Percentiles rank a stretch among this genome's conserved stretches.
Evolutionary conservation across 257 asterid species (phyloP).

Genomic region (Salvia splendens): DNA sequence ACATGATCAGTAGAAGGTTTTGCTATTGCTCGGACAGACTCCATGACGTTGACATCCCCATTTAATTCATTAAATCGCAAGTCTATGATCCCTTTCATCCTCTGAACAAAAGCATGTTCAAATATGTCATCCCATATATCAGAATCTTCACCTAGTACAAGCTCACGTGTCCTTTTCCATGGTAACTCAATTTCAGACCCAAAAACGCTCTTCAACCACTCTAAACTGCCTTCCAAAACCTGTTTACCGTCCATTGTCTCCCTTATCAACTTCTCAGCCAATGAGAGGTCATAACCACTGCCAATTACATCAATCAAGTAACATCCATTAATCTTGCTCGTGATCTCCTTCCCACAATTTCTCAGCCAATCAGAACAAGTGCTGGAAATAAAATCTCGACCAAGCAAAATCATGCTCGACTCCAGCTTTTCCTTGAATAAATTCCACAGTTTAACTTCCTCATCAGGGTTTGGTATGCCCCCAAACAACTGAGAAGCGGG

Average conservation of each 20-base stretch:
- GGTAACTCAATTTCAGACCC: constrained; percentile 98
- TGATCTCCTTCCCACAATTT: constrained; percentile 86
- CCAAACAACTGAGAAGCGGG: constrained; percentile 99
- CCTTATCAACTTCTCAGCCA: constrained; percentile 86
- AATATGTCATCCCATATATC: constrained; percentile 97
- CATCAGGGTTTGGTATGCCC: constrained; percentile 93
- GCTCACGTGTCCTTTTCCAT: constrained; percentile 93
- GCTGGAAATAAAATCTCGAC: constrained; percentile 65
- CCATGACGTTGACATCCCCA: constrained; percentile 62
- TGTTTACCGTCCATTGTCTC: constrained; percentile 93
- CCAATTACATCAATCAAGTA: constrained; percentile 79
- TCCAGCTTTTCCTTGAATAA: constrained; percentile 79
- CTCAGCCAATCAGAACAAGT: constrained; percentile 96
- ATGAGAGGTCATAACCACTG: constrained; percentile 85
- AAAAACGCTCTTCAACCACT: constrained; percentile 96
- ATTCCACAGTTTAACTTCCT: constrained; percentile 90
- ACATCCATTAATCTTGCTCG: constrained; percentile 69
- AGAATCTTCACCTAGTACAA: constrained; percentile 93
- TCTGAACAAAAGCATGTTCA: constrained; percentile 86
- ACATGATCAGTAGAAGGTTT: constrained; percentile 53
- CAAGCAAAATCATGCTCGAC: constrained; percentile 67
- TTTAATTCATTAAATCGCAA: constrained; percentile 70
- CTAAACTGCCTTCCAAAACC: constrained; percentile 92
- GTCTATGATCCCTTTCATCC: constrained; percentile 84
- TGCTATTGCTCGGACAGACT: constrained; percentile 59